Base-by-base conservation (phyloP, 768 basidiomycete species). In the Auricularia cornea region DNA sequence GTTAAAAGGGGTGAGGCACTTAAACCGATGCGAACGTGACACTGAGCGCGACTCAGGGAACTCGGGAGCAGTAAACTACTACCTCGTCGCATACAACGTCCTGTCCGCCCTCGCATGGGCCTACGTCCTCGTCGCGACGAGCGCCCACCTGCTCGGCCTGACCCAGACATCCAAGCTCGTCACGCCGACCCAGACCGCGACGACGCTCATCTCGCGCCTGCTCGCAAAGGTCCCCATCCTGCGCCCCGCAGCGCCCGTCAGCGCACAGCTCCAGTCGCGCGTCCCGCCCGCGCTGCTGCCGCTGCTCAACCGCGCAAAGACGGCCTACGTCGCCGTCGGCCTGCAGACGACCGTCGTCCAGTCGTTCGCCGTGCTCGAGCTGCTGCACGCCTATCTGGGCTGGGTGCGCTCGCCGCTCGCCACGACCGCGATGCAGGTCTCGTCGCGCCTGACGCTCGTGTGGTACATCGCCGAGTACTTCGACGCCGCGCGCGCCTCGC, bases 381-480 rank as follows among this genome's bases (percentile, higher is more conserved):
- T 97, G 28, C 67, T 89, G 2, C 97, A 99, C 72, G 84, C 86
- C 40, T 73, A 88, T 5, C 68, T 92, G 6, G 87, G 94, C 0
- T 85, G 86, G 80, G 96, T 98, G 54, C 78, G 87, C 59, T 89
- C 87, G 62, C 88, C 90, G 8, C 70, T 92, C 14, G 78, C 75
- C 16, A 94, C 92, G 0, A 94, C 93, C 0, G 71, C 77, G 4
- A 83, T 87, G 67, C 94, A 97, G 73, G 92, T 96, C 41, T 81
- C 85, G 0, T 90, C 88, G 66, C 79, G 94, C 44, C 78, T 98
- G 3, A 87, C 88, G 74, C 78, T 93, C 51, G 85, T 98, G 2
- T 98, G 93, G 94, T 90, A 85, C 26, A 81, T 98, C 63, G 83
- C 84, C 1, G 81, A 85, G 63, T 79, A 80, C 59, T 90, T 86